Conservation (phyloP, 2,329 filamentous ascomycete genomes). For the Hymenotorrendiella dingleyae region DNA sequence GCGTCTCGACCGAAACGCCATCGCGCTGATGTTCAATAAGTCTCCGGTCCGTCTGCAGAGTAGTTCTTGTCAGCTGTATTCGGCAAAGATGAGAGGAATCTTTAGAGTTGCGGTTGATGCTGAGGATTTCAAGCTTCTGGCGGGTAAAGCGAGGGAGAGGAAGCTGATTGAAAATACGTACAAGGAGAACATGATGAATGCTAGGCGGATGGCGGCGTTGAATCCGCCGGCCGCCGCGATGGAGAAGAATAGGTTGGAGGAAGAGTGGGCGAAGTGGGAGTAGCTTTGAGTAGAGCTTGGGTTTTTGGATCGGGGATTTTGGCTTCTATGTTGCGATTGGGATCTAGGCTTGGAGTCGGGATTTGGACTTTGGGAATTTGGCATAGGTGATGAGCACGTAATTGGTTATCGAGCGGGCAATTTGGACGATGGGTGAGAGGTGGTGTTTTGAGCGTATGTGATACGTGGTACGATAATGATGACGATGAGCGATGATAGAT, state of each 20-base stretch:
- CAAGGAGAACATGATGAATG: slow-evolving; percentile 19
- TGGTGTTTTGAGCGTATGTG: too few species aligned
- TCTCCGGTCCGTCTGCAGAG: slow-evolving; percentile 48
- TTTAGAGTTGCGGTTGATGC: slow-evolving; percentile 62
- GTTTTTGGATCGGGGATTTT: too few species aligned
- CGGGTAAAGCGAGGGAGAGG: slow-evolving; percentile 50
- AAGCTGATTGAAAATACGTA: slow-evolving; percentile 28
- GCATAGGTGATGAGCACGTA: too few species aligned
- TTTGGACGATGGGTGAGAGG: too few species aligned
- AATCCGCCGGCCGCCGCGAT: slow-evolving; percentile 21
- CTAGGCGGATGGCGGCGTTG: slow-evolving; percentile 13
- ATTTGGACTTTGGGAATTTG: too few species aligned
- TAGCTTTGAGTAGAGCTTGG: too few species aligned
- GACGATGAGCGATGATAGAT: too few species aligned
- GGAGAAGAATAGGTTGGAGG: slow-evolving; percentile 42
- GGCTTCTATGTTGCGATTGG: too few species aligned
- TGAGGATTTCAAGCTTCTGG: slow-evolving; percentile 61
- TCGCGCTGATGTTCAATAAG: slow-evolving; percentile 62
- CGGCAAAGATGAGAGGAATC: slow-evolving; percentile 67
- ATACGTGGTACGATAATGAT: too few species aligned
- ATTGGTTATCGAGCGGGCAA: too few species aligned
- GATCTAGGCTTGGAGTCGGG: too few species aligned
- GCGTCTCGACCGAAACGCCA: slow-evolving; percentile 44
- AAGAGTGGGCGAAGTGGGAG: slow-evolving; percentile 49
- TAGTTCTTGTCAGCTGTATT: slow-evolving; percentile 74